These are phyloP conservation scores for Carex parvula DNA, from an alignment of 176 grass and related monocot species.

Conservation along the genomic window DNA sequence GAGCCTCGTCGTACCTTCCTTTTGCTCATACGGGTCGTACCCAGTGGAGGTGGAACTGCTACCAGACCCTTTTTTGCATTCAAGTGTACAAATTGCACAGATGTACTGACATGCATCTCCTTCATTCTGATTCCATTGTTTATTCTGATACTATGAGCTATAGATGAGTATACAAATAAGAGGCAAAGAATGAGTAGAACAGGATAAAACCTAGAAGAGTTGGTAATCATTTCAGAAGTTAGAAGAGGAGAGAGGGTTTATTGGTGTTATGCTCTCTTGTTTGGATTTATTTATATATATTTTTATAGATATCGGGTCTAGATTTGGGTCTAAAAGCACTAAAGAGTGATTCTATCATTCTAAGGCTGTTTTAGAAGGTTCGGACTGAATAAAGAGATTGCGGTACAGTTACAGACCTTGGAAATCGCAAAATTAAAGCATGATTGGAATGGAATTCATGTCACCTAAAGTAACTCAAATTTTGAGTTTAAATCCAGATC, in stretches of 20 bases:
- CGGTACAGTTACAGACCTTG: neutral
- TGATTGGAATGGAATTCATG: neutral
- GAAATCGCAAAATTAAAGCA: slow-evolving; percentile 17
- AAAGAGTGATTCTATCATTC: slow-evolving; percentile 13
- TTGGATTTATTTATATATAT: slow-evolving; percentile 12
- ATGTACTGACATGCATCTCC: neutral
- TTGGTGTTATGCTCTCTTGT: neutral
- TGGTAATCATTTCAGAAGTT: slow-evolving; percentile 14
- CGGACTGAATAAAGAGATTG: slow-evolving; percentile 9
- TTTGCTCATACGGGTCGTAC: neutral
- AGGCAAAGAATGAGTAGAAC: slow-evolving; percentile 9
- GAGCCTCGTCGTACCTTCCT: slow-evolving; percentile 10
- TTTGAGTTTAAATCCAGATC: no score
- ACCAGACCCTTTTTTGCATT: neutral
- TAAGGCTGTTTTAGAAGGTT: slow-evolving; percentile 30
- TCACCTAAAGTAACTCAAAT: no score
- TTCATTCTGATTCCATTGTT: neutral
- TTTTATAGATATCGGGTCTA: neutral
- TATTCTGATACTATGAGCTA: slow-evolving; percentile 1
- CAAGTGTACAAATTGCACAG: neutral
- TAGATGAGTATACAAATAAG: neutral
- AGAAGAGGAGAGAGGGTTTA: neutral
- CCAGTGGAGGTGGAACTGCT: neutral
- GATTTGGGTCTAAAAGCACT: slow-evolving; percentile 17
- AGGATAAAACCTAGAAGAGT: neutral